These are phyloP conservation scores for Cadophora malorum DNA, from an alignment of 2,329 filamentous ascomycete species.

Conservation along the genomic window DNA sequence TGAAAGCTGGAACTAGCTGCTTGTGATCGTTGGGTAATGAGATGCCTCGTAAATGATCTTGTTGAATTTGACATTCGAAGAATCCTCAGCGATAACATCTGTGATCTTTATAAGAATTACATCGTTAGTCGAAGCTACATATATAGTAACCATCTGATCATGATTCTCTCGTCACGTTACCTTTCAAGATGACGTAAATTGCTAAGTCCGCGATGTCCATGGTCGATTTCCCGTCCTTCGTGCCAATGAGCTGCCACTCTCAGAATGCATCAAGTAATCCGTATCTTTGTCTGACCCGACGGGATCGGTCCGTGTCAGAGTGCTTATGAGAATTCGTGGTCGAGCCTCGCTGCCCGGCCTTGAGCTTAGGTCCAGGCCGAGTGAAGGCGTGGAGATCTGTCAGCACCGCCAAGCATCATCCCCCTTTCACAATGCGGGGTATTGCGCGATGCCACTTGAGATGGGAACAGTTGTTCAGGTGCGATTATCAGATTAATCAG, in stretches of 20 bases:
- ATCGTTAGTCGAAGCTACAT: not conserved
- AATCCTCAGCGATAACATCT: constrained; percentile 15
- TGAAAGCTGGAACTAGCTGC: constrained; percentile 29
- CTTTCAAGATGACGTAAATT: constrained; percentile 3
- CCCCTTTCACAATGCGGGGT: constrained; percentile 10
- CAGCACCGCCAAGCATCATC: constrained; percentile 4
- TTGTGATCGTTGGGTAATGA: constrained; percentile 18
- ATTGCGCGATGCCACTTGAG: not conserved
- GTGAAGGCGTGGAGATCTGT: not conserved
- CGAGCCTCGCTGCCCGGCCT: not conserved
- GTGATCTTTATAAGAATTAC: constrained; percentile 6
- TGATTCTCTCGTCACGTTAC: not conserved
- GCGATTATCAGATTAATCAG: constrained; percentile 1
- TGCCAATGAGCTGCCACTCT: not conserved
- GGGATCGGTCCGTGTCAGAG: not conserved
- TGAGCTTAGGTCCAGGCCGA: not conserved
- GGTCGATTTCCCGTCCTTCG: not conserved
- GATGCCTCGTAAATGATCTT: constrained; percentile 3
- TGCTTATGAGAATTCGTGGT: constrained; percentile 5
- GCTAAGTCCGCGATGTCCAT: not conserved
- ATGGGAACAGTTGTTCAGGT: not conserved
- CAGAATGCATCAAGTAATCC: not conserved
- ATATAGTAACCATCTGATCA: not conserved
- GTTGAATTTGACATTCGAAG: not conserved
- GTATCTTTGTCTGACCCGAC: not conserved